Evolutionary conservation across 352 stramenopile species (phyloP), one percentile per base, ranked within the genome.

Genomic region (Pilasporangium apinafurcum): DNA sequence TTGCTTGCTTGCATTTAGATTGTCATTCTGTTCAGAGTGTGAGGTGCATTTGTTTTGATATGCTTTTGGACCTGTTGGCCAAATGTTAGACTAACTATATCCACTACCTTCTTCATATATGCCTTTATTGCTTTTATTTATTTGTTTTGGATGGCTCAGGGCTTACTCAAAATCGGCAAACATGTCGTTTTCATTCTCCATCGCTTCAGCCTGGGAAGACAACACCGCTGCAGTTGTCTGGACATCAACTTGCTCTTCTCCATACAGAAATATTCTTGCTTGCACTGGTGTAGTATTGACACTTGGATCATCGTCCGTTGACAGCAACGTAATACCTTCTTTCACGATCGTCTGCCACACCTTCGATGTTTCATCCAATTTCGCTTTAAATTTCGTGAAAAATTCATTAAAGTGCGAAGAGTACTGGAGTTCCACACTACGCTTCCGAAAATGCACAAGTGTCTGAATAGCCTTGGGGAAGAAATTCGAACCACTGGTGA

Each of bases 91-190:
- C n/a, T n/a, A n/a, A n/a, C n/a, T n/a, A n/a, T n/a, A n/a, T n/a
- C 8, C 18, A n/a, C 8, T 35, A 3, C 8, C 20, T 24, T 16
- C 16, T 10, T 21, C 22, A 20, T 24, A 10, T 30, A n/a, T 21
- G 38, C 2, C 10, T 27, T 16, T 6, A 8, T n/a, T n/a, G n/a
- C n/a, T n/a, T n/a, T n/a, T n/a, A n/a, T n/a, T n/a, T n/a, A n/a
- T n/a, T 44, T 20, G 22, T 16, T 9, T 17, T 21, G 26, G n/a
- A n/a, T n/a, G n/a, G n/a, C 21, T 20, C 12, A 14, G 17, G 26
- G 21, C 17, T 61, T 60, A 92, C 39, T 89, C 79, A 48, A 92
- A 84, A 42, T 89, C 79, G 26, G 74, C 76, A 56, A 89, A 92
- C 68, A 92, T 84, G 40, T 86, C 76, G 46, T 86, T 69, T 32